Evolutionary conservation across 352 stramenopile species (phyloP).

Genomic region (Phytopythium vexans): DNA sequence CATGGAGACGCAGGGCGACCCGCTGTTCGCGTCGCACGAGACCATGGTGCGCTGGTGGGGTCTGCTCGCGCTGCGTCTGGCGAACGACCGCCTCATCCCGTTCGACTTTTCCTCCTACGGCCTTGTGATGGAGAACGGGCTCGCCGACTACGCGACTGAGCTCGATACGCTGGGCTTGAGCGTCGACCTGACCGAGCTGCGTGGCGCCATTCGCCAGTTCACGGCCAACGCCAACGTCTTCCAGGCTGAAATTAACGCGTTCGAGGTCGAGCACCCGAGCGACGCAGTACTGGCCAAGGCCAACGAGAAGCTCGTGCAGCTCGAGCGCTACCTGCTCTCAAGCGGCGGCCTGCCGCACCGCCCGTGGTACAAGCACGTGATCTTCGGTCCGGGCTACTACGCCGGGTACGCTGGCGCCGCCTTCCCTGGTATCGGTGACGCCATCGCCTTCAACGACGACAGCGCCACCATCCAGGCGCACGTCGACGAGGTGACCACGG

Average conservation of each 20-base stretch:
- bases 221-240: slow-evolving; percentile 24
- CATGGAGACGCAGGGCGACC: slow-evolving; percentile 40
- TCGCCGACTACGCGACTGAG: slow-evolving; percentile 24
- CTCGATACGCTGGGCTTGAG: slow-evolving; percentile 16
- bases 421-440: slow-evolving; percentile 37
- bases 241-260: slow-evolving; percentile 15
- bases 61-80: slow-evolving; percentile 34
- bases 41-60: slow-evolving; percentile 35
- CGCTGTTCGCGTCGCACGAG: slow-evolving; percentile 30
- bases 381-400: slow-evolving; percentile 42
- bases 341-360: slow-evolving; percentile 33
- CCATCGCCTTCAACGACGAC: slow-evolving; percentile 30
- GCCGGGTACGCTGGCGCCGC: slow-evolving; percentile 33
- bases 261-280: slow-evolving; percentile 5
- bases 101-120: slow-evolving; percentile 23
- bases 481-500: slow-evolving; percentile 24
- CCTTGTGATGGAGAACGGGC: slow-evolving; percentile 27
- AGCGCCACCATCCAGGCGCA: slow-evolving; percentile 26
- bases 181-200: slow-evolving; percentile 26
- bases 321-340: slow-evolving; percentile 33
- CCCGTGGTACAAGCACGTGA: slow-evolving; percentile 41
- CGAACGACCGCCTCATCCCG: slow-evolving; percentile 13
- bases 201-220: slow-evolving; percentile 28
- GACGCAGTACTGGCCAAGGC: not conserved
- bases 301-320: slow-evolving; percentile 36